These are phyloP conservation scores for Erigeron canadensis DNA, from an alignment of 129 eudicot genomes.

Conservation along the genomic window DNA sequence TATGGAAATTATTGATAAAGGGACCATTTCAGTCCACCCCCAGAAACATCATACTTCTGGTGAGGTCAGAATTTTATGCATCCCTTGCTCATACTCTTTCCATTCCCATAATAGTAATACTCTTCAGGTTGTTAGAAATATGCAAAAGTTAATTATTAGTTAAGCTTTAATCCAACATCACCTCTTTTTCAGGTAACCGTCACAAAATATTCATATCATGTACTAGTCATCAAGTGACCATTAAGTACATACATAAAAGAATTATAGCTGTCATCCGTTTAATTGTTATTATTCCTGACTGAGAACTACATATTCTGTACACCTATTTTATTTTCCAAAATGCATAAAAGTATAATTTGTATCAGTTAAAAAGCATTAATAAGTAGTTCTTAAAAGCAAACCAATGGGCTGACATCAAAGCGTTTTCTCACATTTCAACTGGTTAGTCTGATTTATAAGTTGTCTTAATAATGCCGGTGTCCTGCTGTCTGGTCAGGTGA, in stretches of 20 bases:
- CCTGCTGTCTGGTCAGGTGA: slow-evolving; percentile 39
- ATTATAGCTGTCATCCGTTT: background rate
- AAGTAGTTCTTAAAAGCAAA: background rate
- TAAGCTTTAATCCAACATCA: background rate
- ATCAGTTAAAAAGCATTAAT: background rate
- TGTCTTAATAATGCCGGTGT: background rate
- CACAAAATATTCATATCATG: background rate
- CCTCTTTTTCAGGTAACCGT: background rate
- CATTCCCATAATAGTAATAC: background rate
- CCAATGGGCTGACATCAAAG: background rate
- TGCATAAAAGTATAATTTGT: background rate
- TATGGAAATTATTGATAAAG: slow-evolving; percentile 41
- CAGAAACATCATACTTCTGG: slow-evolving; percentile 33
- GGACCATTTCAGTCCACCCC: slow-evolving; percentile 30
- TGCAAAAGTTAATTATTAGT: slow-evolving; percentile 15
- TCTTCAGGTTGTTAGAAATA: slow-evolving; percentile 7
- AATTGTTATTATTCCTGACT: background rate
- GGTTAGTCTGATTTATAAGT: background rate
- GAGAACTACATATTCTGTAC: background rate
- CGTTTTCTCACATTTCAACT: background rate
- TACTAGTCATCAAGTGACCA: background rate
- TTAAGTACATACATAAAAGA: background rate
- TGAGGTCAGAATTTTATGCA: slow-evolving; percentile 43
- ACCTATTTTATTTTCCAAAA: background rate
- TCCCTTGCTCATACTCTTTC: slow-evolving; percentile 1